Conservation (phyloP, 129 eudicot species). For the Sambucus nigra region DNA sequence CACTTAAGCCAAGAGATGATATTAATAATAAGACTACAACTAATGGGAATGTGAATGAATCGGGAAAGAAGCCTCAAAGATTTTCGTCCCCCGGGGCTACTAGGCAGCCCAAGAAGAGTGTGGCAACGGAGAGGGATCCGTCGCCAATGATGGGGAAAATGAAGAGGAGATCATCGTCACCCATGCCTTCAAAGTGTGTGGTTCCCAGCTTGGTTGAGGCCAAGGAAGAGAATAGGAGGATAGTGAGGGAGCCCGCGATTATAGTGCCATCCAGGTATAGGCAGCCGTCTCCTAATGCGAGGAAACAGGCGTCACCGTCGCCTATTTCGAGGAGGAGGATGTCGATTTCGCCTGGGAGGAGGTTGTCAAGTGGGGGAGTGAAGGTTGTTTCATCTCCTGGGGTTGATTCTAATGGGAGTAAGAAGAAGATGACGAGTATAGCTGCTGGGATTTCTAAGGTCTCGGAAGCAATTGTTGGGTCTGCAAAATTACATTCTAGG, state of each 20-base stretch:
- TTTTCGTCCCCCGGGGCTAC: conserved; percentile 47
- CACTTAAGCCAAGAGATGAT: conserved; percentile 46
- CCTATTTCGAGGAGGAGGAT: conserved; percentile 56
- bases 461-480: conserved; percentile 59
- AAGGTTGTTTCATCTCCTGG: conserved; percentile 39
- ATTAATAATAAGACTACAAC: no score
- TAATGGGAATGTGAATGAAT: conserved; percentile 23
- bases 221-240: conserved; percentile 72
- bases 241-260: conserved; percentile 69
- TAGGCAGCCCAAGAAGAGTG: conserved; percentile 45
- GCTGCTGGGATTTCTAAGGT: conserved; percentile 73
- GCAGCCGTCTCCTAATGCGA: conserved; percentile 78
- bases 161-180: conserved; percentile 83
- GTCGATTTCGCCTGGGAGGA: conserved; percentile 84
- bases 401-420: conserved; percentile 52
- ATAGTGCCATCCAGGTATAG: conserved; percentile 92
- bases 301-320: conserved; percentile 57
- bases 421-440: conserved; percentile 55
- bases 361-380: conserved; percentile 59
- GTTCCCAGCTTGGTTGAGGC: conserved; percentile 91
- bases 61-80: conserved; percentile 26
- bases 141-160: conserved; percentile 70
- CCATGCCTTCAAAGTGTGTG: conserved; percentile 89
- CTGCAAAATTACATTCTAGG: conserved; percentile 53
- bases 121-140: conserved; percentile 55